Evolutionary conservation across 139 green algal genomes (phyloP), one percentile per base, ranked within the genome.

Genomic region (Chlamydomonas sp.): DNA sequence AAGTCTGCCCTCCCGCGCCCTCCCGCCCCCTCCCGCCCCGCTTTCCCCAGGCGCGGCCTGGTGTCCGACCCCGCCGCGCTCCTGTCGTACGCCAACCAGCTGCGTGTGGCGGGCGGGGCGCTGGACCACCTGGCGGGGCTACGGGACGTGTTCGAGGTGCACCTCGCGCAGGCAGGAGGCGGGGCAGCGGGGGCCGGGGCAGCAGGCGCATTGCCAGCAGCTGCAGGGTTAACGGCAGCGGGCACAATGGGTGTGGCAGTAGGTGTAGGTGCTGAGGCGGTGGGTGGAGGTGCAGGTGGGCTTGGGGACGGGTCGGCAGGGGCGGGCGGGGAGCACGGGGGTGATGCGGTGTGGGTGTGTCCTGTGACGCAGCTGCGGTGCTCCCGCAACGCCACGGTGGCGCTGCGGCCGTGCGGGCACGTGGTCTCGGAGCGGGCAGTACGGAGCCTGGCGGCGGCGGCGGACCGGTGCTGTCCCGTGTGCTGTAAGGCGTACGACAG

Each of bases 331-430:
- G n/a, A n/a, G n/a, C n/a, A n/a, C 5, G 49, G 20, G 4, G 57
- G 49, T 31, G 74, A 12, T 3, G 8, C 14, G 7, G 57, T 10
- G 1, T 86, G 66, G 2, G 72, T 87, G 9, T 87, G 82, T 14
- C 82, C 82, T 1, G 60, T 87, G 9, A 87, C 82, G 71, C 15
- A 80, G 82, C 71, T 80, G 10, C 82, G 71, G 5, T 87, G 82
- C 62, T 61, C 79, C 58, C 82, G 82, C 6, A 60, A 87, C n/a
- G 71, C 82, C 20, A 80, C 71, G 61, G 79, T 72, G 18, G 82
- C 82, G 62, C 72, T 87, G 72, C 82, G 82, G 71, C 82, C 82
- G 4, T 87, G 82, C 71, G 82, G 82, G 17, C 82, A 87, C 82
- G 82, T 87, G n/a, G 9, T 87, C 3, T 79, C 69, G 16, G 82